Evolutionary conservation across 192 early-diverging fungal genomes (phyloP), one percentile per base, ranked within the genome.

Genomic region (Coemansia sp.): DNA sequence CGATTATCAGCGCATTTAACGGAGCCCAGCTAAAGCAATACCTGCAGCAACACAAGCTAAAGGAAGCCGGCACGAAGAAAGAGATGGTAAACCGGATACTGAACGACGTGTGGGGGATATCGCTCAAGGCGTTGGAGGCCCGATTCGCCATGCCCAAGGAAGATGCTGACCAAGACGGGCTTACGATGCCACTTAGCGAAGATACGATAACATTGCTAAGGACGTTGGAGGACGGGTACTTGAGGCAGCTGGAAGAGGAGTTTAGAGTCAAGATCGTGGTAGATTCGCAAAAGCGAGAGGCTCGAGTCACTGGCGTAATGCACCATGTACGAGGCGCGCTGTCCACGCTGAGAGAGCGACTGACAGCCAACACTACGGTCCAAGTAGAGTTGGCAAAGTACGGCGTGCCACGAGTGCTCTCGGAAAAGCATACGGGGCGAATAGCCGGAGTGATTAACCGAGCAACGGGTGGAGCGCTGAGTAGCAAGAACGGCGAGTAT

Each of bases 51-150:
- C 62, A 84, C 29, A 51, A 63, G 2, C 22, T 65, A 12, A 36
- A 31, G 31, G 22, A 15, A 0, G 34, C 51, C 0, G 82, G 82
- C 1, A 72, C 57, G 1, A 84, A 84, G 57, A n/a, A 46, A n/a
- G 57, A 36, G 24, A 57, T 77, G 63, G 63, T 67, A 5, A 62
- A 69, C 36, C 54, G 82, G 63, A 79, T 84, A 33, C 68, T 84
- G 29, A 55, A 65, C 54, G 46, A 68, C 1, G 72, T 79, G 31
- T 84, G 82, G 82, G 74, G 82, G 5, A 74, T 77, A 3, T 74
- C 74, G 11, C 29, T 41, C 1, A 59, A 61, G 13, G 60, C 70
- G 2, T 27, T 84, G 3, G 70, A 68, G 15, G 42, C 33, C 10
- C 49, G 71, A 44, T 63, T 72, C 7, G 52, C 51, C 33, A 65